phyloP scores from a whole-genome alignment of 2,329 filamentous ascomycete species.

The Aureobasidium sp. region DNA sequence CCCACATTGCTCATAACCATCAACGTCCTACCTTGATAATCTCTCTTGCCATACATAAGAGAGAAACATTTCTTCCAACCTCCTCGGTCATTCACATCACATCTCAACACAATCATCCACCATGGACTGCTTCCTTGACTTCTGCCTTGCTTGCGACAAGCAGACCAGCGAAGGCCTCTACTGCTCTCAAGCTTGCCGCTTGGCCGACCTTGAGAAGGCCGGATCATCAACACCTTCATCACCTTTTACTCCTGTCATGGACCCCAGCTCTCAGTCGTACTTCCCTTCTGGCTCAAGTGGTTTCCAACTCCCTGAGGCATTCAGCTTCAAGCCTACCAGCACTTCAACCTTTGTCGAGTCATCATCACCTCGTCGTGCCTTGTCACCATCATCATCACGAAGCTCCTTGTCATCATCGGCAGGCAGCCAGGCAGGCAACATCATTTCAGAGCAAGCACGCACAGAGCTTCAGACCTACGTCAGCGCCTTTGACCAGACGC shows the following conservation, averaged over 20 bases:
- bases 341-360: slow-evolving; percentile 24
- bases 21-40: slow-evolving; percentile 16
- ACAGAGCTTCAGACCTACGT: slow-evolving; percentile 80
- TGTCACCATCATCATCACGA: slow-evolving; percentile 65
- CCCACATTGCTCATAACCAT: slow-evolving; percentile 15
- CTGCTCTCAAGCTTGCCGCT: slow-evolving; percentile 85
- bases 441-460: slow-evolving; percentile 67
- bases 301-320: slow-evolving; percentile 60
- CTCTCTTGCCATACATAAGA: slow-evolving; percentile 11
- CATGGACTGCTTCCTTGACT: slow-evolving; percentile 75
- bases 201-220: slow-evolving; percentile 77
- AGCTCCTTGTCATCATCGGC: slow-evolving; percentile 74
- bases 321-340: slow-evolving; percentile 34
- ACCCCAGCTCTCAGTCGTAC: slow-evolving; percentile 12
- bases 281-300: slow-evolving; percentile 22
- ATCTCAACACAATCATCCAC: slow-evolving; percentile 4
- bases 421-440: slow-evolving; percentile 34
- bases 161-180: slow-evolving; percentile 76
- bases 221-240: slow-evolving; percentile 31
- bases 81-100: neutral
- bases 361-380: slow-evolving; percentile 23
- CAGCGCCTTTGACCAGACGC: slow-evolving; percentile 78
- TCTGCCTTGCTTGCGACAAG: slow-evolving; percentile 89
- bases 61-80: neutral
- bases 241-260: slow-evolving; percentile 21